Conservation (phyloP, 371 early-diverging fungal species). For the Rhizopus stolonifer region DNA sequence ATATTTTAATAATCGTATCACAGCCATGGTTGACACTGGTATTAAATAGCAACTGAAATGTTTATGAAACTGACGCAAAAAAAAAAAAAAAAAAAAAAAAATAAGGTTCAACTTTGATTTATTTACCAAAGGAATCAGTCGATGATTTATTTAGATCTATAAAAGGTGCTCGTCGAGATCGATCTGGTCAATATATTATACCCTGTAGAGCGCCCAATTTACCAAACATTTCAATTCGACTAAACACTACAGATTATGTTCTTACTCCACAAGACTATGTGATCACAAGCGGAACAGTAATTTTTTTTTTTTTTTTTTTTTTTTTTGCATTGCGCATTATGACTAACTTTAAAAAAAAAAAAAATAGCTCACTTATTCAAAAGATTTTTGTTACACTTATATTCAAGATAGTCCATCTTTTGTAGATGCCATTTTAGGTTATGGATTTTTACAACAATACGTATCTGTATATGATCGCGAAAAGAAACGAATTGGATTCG, state of each 20-base stretch:
- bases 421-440: slow-evolving; percentile 42
- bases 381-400: slow-evolving; percentile 38
- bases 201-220: slow-evolving; percentile 31
- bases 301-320: neutral
- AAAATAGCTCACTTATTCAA: slow-evolving; percentile 12
- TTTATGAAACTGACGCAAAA: neutral
- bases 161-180: slow-evolving; percentile 16
- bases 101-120: slow-evolving; percentile 38
- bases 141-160: slow-evolving; percentile 17
- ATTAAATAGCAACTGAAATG: neutral
- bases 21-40: slow-evolving; percentile 43
- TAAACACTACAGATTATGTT: slow-evolving; percentile 20
- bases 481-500: slow-evolving; percentile 40
- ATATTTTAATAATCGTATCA: slow-evolving; percentile 4
- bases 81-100: neutral
- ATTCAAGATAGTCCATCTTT: slow-evolving; percentile 36
- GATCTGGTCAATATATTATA: slow-evolving; percentile 30
- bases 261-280: slow-evolving; percentile 36
- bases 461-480: slow-evolving; percentile 45
- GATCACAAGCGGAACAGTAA: slow-evolving; percentile 31
- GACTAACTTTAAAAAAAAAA: neutral
- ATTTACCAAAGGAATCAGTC: slow-evolving; percentile 30
- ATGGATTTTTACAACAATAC: slow-evolving; percentile 46
- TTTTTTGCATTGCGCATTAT: neutral
- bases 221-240: slow-evolving; percentile 24